A percentile compares a stretch with the other conserved stretches of the same genome.
Conservation (phyloP, 495 filamentous ascomycete genomes). For the Penicillium angulare region DNA sequence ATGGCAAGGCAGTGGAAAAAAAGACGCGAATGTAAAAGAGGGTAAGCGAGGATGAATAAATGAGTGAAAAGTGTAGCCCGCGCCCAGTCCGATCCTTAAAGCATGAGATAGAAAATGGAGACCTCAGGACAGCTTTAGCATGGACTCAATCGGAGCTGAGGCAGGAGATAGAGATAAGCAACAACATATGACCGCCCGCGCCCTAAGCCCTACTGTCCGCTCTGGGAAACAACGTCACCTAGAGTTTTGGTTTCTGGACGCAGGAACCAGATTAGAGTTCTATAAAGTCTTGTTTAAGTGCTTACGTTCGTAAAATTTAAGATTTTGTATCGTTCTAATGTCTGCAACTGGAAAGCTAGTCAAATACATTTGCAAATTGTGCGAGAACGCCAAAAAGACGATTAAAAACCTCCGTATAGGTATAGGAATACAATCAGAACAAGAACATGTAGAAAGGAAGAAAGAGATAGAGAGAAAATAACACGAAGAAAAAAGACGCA, state of each 20-base stretch:
- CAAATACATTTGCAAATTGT: slow-evolving; percentile 30
- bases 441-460: slow-evolving; percentile 3
- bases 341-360: no score
- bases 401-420: slow-evolving; percentile 16
- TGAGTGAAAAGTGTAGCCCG: slow-evolving; percentile 21
- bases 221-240: no score
- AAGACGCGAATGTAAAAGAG: slow-evolving; percentile 22
- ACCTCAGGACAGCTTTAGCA: slow-evolving; percentile 2
- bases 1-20: slow-evolving; percentile 1
- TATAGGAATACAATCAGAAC: no score
- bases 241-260: no score
- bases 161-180: slow-evolving; percentile 16
- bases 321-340: no score
- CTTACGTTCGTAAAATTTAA: no score
- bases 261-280: no score
- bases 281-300: no score
- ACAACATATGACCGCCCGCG: slow-evolving; percentile 29
- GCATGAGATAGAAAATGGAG: slow-evolving; percentile 14
- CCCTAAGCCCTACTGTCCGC: no score
- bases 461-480: neutral
- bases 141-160: slow-evolving; percentile 4
- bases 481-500: slow-evolving; percentile 3
- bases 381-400: slow-evolving; percentile 16
- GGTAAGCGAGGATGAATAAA: slow-evolving; percentile 17
- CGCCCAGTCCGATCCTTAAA: slow-evolving; percentile 10